Percentiles rank a stretch among this genome's conserved stretches.
These are phyloP conservation scores for Xerocomus nothofagi DNA, from an alignment of 1,284 basidiomycete species.

Conservation along the genomic window DNA sequence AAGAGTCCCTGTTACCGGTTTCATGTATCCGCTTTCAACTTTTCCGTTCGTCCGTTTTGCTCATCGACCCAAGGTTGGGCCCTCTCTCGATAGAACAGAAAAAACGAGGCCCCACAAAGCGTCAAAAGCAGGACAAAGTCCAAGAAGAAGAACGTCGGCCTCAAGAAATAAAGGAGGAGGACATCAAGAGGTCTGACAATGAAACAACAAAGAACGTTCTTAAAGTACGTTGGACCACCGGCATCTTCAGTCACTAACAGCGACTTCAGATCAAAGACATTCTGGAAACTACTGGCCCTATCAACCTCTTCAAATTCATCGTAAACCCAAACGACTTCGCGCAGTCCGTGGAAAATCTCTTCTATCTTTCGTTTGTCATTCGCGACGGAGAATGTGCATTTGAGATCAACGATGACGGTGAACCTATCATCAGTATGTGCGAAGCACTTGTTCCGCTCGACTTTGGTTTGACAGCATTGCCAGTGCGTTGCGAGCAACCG, in stretches of 20 bases:
- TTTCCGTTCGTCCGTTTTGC: background rate
- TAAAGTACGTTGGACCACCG: constrained; percentile 42
- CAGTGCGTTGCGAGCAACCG: constrained; percentile 66
- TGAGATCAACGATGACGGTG: constrained; percentile 61
- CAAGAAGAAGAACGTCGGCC: constrained; percentile 67
- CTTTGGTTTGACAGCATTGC: constrained; percentile 1
- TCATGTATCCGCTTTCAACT: constrained; percentile 66
- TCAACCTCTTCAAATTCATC: constrained; percentile 83
- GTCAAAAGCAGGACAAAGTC: constrained; percentile 72
- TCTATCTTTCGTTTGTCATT: constrained; percentile 90
- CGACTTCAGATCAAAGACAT: constrained; percentile 52
- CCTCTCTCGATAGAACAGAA: constrained; percentile 78
- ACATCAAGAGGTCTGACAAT: constrained; percentile 74
- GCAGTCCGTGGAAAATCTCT: constrained; percentile 92
- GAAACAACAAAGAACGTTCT: constrained; percentile 81
- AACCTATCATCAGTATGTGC: constrained; percentile 69
- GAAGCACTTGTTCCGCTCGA: constrained; percentile 25
- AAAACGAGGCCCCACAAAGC: constrained; percentile 57
- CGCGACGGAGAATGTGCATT: constrained; percentile 79
- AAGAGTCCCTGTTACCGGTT: constrained; percentile 71
- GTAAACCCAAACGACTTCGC: constrained; percentile 86
- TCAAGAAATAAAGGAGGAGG: constrained; percentile 73
- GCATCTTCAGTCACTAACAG: constrained; percentile 2
- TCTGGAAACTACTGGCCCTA: constrained; percentile 46
- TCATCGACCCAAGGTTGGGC: constrained; percentile 57